phyloP scores from a whole-genome alignment of 2,329 filamentous ascomycete genomes.

The Xylaria sp. region DNA sequence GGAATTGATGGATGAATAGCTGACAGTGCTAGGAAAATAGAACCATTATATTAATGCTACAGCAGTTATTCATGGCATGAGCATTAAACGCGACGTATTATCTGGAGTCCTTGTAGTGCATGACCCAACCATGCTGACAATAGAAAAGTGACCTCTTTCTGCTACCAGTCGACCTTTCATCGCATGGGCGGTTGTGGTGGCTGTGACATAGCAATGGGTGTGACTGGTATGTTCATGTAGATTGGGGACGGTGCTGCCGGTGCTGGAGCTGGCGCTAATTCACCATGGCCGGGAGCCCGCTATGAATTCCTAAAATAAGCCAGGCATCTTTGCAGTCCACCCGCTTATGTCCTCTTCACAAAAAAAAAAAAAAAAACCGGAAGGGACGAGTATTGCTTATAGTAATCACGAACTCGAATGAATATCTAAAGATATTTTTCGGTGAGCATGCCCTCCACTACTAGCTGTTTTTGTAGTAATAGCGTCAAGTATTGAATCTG shows the following conservation, averaged over 20 bases:
- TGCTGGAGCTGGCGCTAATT: neutral
- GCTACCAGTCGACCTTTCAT: neutral
- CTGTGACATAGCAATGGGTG: neutral
- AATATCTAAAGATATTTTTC: neutral
- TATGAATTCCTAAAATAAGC: neutral
- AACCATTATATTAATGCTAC: neutral
- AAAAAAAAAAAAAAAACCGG: no score
- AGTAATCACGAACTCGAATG: neutral
- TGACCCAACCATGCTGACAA: neutral
- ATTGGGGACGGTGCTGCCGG: neutral
- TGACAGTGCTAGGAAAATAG: neutral
- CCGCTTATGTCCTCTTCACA: no score
- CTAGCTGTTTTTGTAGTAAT: neutral
- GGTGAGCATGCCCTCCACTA: neutral
- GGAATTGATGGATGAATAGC: neutral
- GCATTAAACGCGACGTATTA: slow-evolving; percentile 7
- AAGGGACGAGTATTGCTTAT: neutral
- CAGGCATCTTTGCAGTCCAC: no score
- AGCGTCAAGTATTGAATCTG: neutral
- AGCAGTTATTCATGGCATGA: neutral
- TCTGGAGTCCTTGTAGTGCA: slow-evolving; percentile 1
- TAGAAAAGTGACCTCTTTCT: neutral
- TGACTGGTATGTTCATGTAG: neutral
- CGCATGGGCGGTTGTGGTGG: neutral
- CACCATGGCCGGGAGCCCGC: neutral